A percentile compares a stretch with the other conserved stretches of the same genome.
Evolutionary conservation across 2,329 filamentous ascomycete genomes (phyloP).

Genomic region (Fusarium sp.): DNA sequence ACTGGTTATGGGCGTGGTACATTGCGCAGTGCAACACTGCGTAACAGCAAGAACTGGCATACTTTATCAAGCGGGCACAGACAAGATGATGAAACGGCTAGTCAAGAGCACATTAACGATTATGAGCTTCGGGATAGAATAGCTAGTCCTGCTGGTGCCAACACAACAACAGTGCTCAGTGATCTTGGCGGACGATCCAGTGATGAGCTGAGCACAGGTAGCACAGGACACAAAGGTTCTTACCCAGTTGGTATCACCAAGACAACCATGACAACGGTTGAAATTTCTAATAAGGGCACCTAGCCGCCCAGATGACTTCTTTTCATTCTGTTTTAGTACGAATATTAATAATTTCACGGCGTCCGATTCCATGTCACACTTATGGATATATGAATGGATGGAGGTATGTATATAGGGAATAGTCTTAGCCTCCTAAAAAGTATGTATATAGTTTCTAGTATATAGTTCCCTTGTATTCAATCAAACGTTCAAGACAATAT

Average conservation of each 20-base stretch:
- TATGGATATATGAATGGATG: background rate
- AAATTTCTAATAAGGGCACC: constrained; percentile 25
- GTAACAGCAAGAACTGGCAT: constrained; percentile 43
- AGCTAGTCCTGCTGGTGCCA: constrained; percentile 14
- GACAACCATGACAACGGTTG: constrained; percentile 46
- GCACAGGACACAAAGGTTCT: background rate
- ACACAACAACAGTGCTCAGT: constrained; percentile 39
- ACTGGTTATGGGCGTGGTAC: constrained; percentile 43
- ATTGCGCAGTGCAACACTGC: constrained; percentile 39
- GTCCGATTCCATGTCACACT: background rate
- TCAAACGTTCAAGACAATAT: background rate
- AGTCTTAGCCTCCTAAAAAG: background rate
- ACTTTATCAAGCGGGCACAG: constrained; percentile 38
- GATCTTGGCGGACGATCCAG: constrained; percentile 40
- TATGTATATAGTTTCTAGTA: background rate
- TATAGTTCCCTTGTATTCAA: background rate
- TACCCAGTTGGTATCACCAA: constrained; percentile 44
- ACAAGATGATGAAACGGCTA: constrained; percentile 44
- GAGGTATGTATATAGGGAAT: background rate
- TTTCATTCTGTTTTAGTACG: background rate
- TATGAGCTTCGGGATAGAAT: constrained; percentile 47
- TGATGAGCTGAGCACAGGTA: constrained; percentile 44
- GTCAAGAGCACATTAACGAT: constrained; percentile 47
- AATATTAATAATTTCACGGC: background rate
- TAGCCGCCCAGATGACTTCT: background rate